phyloP scores from a whole-genome alignment of 495 filamentous ascomycete species.

The Penicillium tannophilum region DNA sequence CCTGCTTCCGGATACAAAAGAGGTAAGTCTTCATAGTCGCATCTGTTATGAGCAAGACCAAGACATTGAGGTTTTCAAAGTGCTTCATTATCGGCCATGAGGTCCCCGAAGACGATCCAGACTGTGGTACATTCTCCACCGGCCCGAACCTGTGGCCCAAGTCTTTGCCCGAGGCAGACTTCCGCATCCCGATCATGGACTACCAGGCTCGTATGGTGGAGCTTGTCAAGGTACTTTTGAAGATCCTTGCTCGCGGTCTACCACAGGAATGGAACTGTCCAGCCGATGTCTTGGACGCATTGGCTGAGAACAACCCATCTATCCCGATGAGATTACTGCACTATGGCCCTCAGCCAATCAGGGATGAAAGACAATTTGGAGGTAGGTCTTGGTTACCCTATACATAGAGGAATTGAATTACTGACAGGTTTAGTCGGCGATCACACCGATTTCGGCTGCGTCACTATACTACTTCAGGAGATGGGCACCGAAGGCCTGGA shows the following conservation, averaged over 20 bases:
- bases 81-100: constrained; percentile 39
- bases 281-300: constrained; percentile 31
- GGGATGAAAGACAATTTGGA: constrained; percentile 2
- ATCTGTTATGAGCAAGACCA: neutral
- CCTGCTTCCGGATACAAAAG: constrained; percentile 40
- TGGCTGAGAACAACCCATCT: constrained; percentile 37
- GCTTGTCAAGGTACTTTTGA: constrained; percentile 36
- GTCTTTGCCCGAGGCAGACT: constrained; percentile 37
- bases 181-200: constrained; percentile 37
- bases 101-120: constrained; percentile 14
- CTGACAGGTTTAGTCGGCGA: constrained; percentile 18
- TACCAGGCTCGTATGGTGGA: constrained; percentile 38
- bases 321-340: constrained; percentile 47
- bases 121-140: constrained; percentile 15
- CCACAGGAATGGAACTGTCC: constrained; percentile 21
- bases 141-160: constrained; percentile 47
- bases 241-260: constrained; percentile 43
- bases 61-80: constrained; percentile 5
- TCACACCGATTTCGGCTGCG: constrained; percentile 43
- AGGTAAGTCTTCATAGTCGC: constrained; percentile 20
- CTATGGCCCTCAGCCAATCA: constrained; percentile 37
- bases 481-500: constrained; percentile 43
- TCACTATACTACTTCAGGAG: constrained; percentile 48
- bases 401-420: neutral
- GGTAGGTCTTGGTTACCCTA: neutral